Conservation (phyloP, 2,329 filamentous ascomycete species). For the Fusarium oligoseptatum region DNA sequence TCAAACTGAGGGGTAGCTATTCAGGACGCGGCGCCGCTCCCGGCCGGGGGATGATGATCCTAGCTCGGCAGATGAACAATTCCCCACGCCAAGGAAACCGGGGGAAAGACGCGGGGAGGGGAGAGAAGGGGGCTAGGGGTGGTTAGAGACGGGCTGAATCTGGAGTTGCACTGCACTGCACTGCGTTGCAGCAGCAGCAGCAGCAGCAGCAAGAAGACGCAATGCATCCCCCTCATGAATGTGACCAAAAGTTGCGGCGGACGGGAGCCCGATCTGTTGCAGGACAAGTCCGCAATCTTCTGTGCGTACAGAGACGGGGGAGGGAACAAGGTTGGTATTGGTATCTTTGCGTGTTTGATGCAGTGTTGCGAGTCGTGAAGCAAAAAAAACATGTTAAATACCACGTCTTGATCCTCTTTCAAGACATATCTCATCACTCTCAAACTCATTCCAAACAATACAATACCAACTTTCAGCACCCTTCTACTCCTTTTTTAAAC, state of each 20-base stretch:
- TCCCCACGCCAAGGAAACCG: not conserved
- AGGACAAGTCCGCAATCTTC: not conserved
- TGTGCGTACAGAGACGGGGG: not conserved
- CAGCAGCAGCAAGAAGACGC: no score
- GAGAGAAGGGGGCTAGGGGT: no score
- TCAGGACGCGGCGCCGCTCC: slow-evolving; percentile 19
- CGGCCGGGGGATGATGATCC: slow-evolving; percentile 1
- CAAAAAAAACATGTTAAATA: slow-evolving; percentile 7
- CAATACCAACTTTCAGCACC: not conserved
- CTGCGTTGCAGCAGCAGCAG: not conserved
- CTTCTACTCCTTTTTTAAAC: not conserved
- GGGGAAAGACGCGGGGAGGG: not conserved
- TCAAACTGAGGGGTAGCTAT: slow-evolving; percentile 2
- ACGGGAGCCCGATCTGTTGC: slow-evolving; percentile 11
- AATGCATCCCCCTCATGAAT: not conserved
- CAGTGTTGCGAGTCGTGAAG: not conserved
- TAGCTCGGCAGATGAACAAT: slow-evolving; percentile 19
- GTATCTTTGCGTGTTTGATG: not conserved
- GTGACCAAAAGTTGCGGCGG: slow-evolving; percentile 4
- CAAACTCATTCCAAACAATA: not conserved
- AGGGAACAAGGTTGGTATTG: not conserved
- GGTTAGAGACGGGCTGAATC: not conserved
- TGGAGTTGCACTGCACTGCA: not conserved
- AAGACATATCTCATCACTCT: not conserved
- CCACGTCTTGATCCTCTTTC: not conserved